Evolutionary conservation across 306 rosid genomes (phyloP).

Genomic region (Ormosia semicastrata): DNA sequence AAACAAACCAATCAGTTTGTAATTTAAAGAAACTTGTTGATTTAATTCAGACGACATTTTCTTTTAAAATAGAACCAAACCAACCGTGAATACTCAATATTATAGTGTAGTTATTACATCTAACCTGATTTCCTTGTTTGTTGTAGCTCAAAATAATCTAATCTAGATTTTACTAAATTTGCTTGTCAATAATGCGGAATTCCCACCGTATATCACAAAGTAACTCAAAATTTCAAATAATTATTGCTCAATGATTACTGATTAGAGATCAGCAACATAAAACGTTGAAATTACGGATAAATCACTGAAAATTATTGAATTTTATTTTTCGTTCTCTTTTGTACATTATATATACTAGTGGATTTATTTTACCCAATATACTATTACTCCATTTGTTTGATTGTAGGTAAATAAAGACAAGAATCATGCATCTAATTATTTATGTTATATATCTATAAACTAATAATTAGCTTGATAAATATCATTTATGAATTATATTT

Average conservation of each 20-base stretch:
- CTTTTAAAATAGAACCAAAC: no score
- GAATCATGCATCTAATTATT: background rate
- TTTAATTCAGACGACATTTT: no score
- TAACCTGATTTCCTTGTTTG: no score
- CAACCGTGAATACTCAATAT: no score
- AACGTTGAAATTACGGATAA: background rate
- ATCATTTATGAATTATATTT: background rate
- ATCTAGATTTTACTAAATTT: background rate
- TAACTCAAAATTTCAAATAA: no score
- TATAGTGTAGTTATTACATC: no score
- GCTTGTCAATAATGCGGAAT: background rate
- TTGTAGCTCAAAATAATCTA: background rate
- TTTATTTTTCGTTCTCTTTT: background rate
- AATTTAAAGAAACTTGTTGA: no score
- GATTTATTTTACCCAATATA: background rate
- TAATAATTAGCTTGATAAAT: background rate
- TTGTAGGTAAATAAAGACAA: background rate
- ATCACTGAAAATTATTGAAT: background rate
- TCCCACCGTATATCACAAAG: conserved; percentile 28
- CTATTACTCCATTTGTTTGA: background rate
- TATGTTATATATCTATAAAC: background rate
- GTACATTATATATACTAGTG: background rate
- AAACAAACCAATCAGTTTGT: no score
- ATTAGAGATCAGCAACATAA: background rate
- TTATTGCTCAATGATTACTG: no score